phyloP scores from a whole-genome alignment of 345 rosid genomes.

The Draba incana region DNA sequence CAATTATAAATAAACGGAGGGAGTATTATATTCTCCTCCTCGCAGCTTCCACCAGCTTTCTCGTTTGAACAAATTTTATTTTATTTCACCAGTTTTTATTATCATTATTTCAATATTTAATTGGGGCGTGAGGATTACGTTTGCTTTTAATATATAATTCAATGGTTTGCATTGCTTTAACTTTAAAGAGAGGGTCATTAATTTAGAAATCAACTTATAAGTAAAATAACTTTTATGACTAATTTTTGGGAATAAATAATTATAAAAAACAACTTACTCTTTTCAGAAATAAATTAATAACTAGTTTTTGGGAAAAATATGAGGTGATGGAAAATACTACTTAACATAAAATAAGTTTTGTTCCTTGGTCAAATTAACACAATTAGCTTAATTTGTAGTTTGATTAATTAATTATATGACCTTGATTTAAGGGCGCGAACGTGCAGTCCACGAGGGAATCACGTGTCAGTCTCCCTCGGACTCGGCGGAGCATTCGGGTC shows the following conservation, averaged over 20 bases:
- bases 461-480: slow-evolving; percentile 51
- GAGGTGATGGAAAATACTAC: neutral
- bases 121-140: slow-evolving; percentile 20
- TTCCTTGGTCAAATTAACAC: neutral
- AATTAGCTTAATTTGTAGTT: neutral
- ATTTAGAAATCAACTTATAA: too few species aligned
- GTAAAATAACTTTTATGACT: too few species aligned
- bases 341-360: neutral
- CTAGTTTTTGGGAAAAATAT: too few species aligned
- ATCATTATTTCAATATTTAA: neutral
- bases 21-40: slow-evolving; percentile 8
- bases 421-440: slow-evolving; percentile 44
- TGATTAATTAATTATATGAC: slow-evolving; percentile 20
- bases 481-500: slow-evolving; percentile 46
- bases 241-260: too few species aligned
- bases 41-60: slow-evolving; percentile 35
- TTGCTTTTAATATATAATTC: slow-evolving; percentile 8
- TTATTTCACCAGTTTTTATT: neutral
- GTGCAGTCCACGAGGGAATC: slow-evolving; percentile 56
- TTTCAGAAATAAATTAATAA: too few species aligned
- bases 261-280: too few species aligned
- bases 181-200: neutral
- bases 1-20: too few species aligned
- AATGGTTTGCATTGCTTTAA: slow-evolving; percentile 8
- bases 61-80: slow-evolving; percentile 4